Evolutionary conservation across 305 asterid genomes (phyloP).

Genomic region (Andrographis paniculata): DNA sequence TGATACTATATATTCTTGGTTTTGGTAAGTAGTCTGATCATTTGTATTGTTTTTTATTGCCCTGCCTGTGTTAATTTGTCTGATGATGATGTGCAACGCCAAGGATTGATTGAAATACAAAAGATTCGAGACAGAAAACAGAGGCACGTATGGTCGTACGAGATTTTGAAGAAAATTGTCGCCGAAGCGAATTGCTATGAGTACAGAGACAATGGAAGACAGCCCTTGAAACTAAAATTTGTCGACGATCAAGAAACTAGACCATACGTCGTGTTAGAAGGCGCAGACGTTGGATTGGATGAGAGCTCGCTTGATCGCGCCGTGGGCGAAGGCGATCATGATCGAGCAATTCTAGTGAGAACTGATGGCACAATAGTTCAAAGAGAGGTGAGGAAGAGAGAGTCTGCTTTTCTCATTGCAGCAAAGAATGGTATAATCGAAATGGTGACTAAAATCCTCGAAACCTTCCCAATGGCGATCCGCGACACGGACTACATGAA

Average conservation of each 20-base stretch:
- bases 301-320: not conserved
- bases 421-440: slow-evolving; percentile 21
- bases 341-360: no score
- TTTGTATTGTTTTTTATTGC: no score
- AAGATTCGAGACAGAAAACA: slow-evolving; percentile 23
- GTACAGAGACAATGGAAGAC: slow-evolving; percentile 18
- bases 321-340: no score
- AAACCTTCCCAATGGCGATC: slow-evolving; percentile 18
- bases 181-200: not conserved
- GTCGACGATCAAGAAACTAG: not conserved
- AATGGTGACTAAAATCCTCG: slow-evolving; percentile 15
- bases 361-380: no score
- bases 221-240: slow-evolving; percentile 2
- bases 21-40: no score
- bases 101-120: slow-evolving; percentile 21
- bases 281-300: not conserved
- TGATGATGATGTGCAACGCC: not conserved
- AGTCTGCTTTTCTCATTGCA: slow-evolving; percentile 19
- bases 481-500: slow-evolving; percentile 21
- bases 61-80: not conserved
- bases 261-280: not conserved
- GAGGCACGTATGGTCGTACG: slow-evolving; percentile 31
- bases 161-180: slow-evolving; percentile 24
- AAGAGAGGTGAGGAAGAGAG: slow-evolving; percentile 21
- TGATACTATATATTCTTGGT: no score